Evolutionary conservation across 768 basidiomycete species (phyloP).

Genomic region (Stropharia rugosoannulata): DNA sequence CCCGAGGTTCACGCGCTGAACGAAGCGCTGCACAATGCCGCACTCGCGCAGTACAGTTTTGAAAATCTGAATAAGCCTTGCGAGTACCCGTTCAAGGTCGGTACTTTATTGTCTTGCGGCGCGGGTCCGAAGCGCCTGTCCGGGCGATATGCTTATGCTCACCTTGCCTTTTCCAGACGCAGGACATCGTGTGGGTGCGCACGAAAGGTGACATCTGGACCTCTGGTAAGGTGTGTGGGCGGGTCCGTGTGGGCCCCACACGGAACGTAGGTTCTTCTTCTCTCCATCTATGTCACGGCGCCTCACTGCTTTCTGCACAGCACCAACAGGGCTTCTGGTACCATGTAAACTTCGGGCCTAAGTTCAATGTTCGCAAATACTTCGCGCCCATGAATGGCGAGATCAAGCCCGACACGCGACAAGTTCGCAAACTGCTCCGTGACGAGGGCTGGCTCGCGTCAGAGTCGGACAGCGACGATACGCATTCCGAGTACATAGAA

Average conservation of each 20-base stretch:
- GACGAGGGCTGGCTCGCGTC: slow-evolving; percentile 45
- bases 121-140: not conserved
- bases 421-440: slow-evolving; percentile 45
- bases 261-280: slow-evolving; percentile 37
- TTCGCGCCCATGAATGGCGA: slow-evolving; percentile 66
- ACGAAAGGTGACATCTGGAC: slow-evolving; percentile 52
- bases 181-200: slow-evolving; percentile 53
- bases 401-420: slow-evolving; percentile 56
- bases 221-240: slow-evolving; percentile 45
- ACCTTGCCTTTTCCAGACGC: slow-evolving; percentile 30
- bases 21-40: not conserved
- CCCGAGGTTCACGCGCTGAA: slow-evolving; percentile 1
- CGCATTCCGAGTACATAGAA: slow-evolving; percentile 4
- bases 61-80: slow-evolving; percentile 45
- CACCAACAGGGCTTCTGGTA: slow-evolving; percentile 49
- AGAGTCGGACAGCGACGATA: slow-evolving; percentile 3
- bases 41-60: not conserved
- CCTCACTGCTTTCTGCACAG: slow-evolving; percentile 23
- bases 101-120: not conserved
- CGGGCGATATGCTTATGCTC: not conserved
- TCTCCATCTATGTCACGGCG: not conserved
- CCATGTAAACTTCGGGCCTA: slow-evolving; percentile 44
- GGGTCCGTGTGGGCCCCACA: slow-evolving; percentile 42
- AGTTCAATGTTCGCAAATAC: slow-evolving; percentile 51
- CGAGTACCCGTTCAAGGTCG: slow-evolving; percentile 53